Evolutionary conservation across 2,329 filamentous ascomycete genomes (phyloP).

Genomic region (Ilyonectria robusta): DNA sequence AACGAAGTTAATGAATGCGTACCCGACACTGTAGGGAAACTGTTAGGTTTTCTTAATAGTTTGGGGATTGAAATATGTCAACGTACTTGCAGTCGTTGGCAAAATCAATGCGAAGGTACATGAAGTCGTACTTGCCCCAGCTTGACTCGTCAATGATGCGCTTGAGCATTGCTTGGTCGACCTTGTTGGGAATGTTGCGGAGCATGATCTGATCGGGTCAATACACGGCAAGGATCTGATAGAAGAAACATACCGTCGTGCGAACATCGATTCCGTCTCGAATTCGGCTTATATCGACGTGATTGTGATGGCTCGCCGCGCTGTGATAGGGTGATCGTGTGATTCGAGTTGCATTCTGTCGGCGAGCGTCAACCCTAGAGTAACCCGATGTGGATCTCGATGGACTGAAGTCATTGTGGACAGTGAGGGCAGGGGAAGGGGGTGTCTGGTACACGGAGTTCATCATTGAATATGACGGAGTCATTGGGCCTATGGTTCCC

Average conservation of each 20-base stretch:
- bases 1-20: conserved; percentile 96
- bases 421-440: conserved; percentile 53
- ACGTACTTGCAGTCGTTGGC: conserved; percentile 86
- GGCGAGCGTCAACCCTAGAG: conserved; percentile 58
- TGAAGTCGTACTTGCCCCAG: conserved; percentile 90
- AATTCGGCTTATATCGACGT: conserved; percentile 74
- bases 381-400: conserved; percentile 55
- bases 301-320: conserved; percentile 69
- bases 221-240: not conserved
- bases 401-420: conserved; percentile 57
- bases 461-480: conserved; percentile 51
- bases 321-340: conserved; percentile 63
- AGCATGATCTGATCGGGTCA: conserved; percentile 81
- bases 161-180: conserved; percentile 84
- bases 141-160: conserved; percentile 83
- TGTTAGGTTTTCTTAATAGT: conserved; percentile 41
- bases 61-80: not conserved
- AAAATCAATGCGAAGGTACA: conserved; percentile 94
- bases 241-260: conserved; percentile 72
- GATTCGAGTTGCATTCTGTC: conserved; percentile 65
- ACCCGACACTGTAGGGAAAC: conserved; percentile 79
- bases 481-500: conserved; percentile 49
- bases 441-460: conserved; percentile 50
- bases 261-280: conserved; percentile 78
- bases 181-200: conserved; percentile 93